Conservation (phyloP, 176 grass and related monocot genomes). For the Areca catechu region DNA sequence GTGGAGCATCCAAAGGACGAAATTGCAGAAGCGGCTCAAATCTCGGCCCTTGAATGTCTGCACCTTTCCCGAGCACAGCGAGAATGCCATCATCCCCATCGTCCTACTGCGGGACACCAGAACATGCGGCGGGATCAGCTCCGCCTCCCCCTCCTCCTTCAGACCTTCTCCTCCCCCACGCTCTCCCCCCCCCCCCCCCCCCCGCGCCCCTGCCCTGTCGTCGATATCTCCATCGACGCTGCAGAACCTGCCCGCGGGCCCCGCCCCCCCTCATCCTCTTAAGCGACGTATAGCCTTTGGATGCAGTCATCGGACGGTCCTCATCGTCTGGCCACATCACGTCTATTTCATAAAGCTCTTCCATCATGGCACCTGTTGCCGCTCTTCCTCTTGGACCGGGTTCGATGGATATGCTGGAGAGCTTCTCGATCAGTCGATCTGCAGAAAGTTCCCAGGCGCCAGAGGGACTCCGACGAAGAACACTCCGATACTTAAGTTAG, state of each 20-base stretch:
- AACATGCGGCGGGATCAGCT: slow-evolving; percentile 58
- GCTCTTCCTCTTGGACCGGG: too few relatives aligned
- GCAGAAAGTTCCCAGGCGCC: too few relatives aligned
- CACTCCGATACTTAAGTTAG: too few relatives aligned
- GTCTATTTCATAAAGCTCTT: slow-evolving; percentile 36
- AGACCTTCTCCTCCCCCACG: slow-evolving; percentile 9
- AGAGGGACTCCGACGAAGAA: too few relatives aligned
- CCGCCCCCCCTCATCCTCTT: neutral
- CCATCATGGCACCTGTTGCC: too few relatives aligned
- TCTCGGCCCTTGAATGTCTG: slow-evolving; percentile 49
- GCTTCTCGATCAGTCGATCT: too few relatives aligned
- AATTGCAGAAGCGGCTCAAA: slow-evolving; percentile 44
- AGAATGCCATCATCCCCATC: slow-evolving; percentile 22
- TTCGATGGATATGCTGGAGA: too few relatives aligned
- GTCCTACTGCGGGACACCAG: slow-evolving; percentile 32
- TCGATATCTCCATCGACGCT: slow-evolving; percentile 31
- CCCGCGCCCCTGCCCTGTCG: slow-evolving; percentile 2
- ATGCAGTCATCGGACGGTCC: neutral
- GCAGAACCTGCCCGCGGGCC: slow-evolving; percentile 5
- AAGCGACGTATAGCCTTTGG: neutral
- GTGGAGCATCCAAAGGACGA: slow-evolving; percentile 61
- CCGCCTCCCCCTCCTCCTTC: neutral
- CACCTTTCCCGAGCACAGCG: slow-evolving; percentile 47
- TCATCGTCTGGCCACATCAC: slow-evolving; percentile 44
- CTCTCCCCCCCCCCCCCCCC: too few relatives aligned